phyloP scores from a whole-genome alignment of 805 yeast genomes.

The Candida railenensis region DNA sequence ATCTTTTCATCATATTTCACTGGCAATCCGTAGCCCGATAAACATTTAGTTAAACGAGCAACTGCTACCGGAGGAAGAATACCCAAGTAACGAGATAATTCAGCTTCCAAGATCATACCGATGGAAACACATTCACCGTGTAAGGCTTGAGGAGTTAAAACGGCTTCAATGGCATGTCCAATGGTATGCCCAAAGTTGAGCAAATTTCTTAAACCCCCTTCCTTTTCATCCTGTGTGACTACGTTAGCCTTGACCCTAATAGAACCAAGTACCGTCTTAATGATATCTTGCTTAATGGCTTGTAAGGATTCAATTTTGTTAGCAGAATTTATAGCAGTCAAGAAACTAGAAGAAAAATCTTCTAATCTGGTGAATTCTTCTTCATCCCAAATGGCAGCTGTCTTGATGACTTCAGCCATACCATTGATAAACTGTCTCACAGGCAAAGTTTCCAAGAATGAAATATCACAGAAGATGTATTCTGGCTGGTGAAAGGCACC shows the following conservation, averaged over 20 bases:
- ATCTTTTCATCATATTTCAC: constrained; percentile 70
- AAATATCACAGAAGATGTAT: constrained; percentile 82
- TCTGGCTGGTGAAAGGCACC: constrained; percentile 98
- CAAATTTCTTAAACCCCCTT: constrained; percentile 88
- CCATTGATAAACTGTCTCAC: constrained; percentile 95
- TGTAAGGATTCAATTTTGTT: constrained; percentile 63
- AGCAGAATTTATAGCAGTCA: constrained; percentile 27
- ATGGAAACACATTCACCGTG: constrained; percentile 99
- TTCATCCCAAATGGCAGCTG: constrained; percentile 98
- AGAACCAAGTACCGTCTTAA: constrained; percentile 79
- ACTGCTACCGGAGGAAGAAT: constrained; percentile 90
- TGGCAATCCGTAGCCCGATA: constrained; percentile 85
- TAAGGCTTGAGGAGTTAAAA: constrained; percentile 90
- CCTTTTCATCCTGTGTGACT: constrained; percentile 91
- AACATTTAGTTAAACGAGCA: constrained; percentile 79
- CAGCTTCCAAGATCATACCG: constrained; percentile 94
- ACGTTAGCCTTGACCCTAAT: constrained; percentile 91
- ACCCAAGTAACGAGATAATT: constrained; percentile 88
- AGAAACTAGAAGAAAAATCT: constrained; percentile 64
- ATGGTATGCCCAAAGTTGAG: constrained; percentile 95
- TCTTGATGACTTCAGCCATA: constrained; percentile 96
- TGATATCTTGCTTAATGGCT: constrained; percentile 69
- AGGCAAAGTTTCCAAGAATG: constrained; percentile 85
- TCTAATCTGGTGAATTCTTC: constrained; percentile 84
- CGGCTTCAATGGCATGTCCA: constrained; percentile 98